Conservation (phyloP, 148 eudicot species). For the Amaranthus palmeri region DNA sequence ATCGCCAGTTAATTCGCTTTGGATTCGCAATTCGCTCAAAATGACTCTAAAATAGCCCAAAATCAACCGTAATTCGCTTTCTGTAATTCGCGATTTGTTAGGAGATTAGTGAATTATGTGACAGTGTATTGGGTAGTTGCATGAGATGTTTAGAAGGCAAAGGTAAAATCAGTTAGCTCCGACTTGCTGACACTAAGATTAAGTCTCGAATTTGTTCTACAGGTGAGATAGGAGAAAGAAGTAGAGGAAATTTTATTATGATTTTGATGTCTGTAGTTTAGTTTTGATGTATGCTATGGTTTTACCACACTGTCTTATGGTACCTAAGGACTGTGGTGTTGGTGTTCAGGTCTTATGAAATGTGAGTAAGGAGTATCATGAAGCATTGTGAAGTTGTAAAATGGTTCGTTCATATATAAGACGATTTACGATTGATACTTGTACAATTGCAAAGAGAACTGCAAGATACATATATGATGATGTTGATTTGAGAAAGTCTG, state of each 20-base stretch:
- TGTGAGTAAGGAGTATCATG: constrained; percentile 1
- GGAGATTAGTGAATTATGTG: too few species aligned
- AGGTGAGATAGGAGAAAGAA: too few species aligned
- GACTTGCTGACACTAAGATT: background rate
- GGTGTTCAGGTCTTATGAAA: background rate
- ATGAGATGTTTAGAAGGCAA: background rate
- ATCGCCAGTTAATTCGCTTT: too few species aligned
- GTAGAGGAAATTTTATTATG: background rate
- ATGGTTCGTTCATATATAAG: background rate
- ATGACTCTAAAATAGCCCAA: too few species aligned
- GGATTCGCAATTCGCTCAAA: too few species aligned
- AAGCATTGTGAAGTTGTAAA: background rate
- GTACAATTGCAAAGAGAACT: background rate
- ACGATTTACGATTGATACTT: background rate
- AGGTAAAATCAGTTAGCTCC: background rate
- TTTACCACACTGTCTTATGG: background rate
- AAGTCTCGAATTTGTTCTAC: too few species aligned
- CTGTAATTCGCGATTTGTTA: too few species aligned
- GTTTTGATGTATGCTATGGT: background rate
- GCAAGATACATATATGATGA: background rate
- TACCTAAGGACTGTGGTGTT: background rate
- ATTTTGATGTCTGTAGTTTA: background rate
- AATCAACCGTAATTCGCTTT: too few species aligned
- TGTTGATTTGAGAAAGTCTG: background rate
- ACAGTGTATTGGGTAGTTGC: background rate